Evolutionary conservation across 805 yeast genomes (phyloP), one percentile per base, ranked within the genome.

Genomic region (Myxozyma vanderwaltii): DNA sequence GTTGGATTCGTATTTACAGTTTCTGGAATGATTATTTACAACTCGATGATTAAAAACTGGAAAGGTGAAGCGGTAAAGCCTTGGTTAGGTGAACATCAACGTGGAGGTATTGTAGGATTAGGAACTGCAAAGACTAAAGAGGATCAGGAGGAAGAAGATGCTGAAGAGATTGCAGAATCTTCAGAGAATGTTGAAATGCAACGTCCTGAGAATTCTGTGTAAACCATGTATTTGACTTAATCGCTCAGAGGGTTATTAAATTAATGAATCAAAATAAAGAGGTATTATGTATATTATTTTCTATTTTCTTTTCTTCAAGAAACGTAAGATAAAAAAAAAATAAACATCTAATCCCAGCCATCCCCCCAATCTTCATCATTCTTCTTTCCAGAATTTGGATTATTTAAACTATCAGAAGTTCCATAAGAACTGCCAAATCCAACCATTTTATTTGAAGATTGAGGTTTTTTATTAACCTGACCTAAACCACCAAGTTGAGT

Each of bases 1-100:
- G 76, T 77, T 27, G 81, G 81, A 2, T 77, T 77, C 54, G 79
- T 76, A 36, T 71, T 74, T 56, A 76, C 78, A 4, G 71, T 77
- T 23, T 47, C 75, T 2, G 80, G 80, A 10, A 73, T 77, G 68
- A 65, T 77, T 23, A 63, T 75, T 54, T 77, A 77, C 69, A 74
- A 77, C 64, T 68, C 72, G 23, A 69, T 75, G 12, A 74, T 75
- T 27, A 67, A 69, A 62, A 69, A 71, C 29, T 63, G 63, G 15
- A 63, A 65, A 26, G 79, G 79, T 27, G 81, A 77, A 64, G 69
- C 78, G 17, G 56, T 67, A 51, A 77, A 77, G 68, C 80, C 80
- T 1, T 77, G 80, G 80, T 73, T 77, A 3, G 74, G 74, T 1
- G 64, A 63, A 19, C 56, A 70, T 53, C 76, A 73, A 57, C 65